Evolutionary conservation across 2,329 filamentous ascomycete genomes (phyloP), one percentile per base, ranked within the genome.

Genomic region (Truncatella angustata): DNA sequence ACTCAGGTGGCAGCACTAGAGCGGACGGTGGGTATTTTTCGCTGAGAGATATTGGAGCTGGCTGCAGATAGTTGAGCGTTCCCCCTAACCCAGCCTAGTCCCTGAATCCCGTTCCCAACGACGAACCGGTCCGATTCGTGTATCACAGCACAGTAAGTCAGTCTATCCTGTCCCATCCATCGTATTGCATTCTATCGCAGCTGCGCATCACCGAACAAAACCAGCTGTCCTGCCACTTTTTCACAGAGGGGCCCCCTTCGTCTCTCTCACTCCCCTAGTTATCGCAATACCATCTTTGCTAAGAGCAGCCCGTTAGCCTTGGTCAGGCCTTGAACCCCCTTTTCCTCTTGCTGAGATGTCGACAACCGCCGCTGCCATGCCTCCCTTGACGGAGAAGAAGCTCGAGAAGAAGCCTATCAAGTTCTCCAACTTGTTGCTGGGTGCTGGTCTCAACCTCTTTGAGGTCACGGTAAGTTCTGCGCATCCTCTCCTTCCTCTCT

Each of bases 401-500:
- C 78, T 95, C 71, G 92, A 97, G 87, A 97, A 97, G 89, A 97
- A 97, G 85, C 94, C 94, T 62, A 84, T 99, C 84, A 97, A 97
- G 85, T 97, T 97, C 83, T 96, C 91, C 80, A 99, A 99, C 79
- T 75, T 99, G 83, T 80, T 99, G 68, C 85, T 97, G 66, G 92
- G 92, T 69, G 90, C 90, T 70, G 90, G 91, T 64, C 84, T 97
- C 77, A 97, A 96, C 82, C 79, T 97, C 84, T 97, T 97, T 73
- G 92, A 97, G 85, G 80, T 88, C 69, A 83, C 79, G 58, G 32
- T 49, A 49, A 21, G 43, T 39, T 26, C 10, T 40, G 10, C 18
- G 11, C 23, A 7, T 49, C 32, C 18, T 37, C 32, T 23, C 46
- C 18, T 20, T n/a, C 5, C 14, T 12, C 9, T 12, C n/a, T n/a